Base-by-base conservation (phyloP, 2,329 filamentous ascomycete species). In the Anthostomella pinea region DNA sequence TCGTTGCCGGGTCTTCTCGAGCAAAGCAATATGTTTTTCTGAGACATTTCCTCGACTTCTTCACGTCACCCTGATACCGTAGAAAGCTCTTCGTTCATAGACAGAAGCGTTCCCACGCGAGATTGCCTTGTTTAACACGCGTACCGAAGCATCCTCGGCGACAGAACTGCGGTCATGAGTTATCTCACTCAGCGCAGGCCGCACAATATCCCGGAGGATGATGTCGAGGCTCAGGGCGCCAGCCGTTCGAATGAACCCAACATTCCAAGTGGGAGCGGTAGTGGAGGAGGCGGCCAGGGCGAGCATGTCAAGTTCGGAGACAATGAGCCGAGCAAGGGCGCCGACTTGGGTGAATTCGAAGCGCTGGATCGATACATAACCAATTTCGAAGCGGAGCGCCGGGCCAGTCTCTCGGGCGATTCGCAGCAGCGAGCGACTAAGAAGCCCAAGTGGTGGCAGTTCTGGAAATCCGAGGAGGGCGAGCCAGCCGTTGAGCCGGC, bases 391-490 rank as follows among this genome's bases (percentile, higher is more conserved):
- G 44, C 39, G 6, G 53, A 56, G 39, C 51, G 57, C 10, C 32
- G 51, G 11, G 52, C 47, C 4, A 57, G 49, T 11, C 46, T 54
- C 10, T 45, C 41, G 4, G 50, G 48, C 30, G 30, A 28, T 11
- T 32, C 26, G 20, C 22, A 11, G 11, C 7, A 30, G 39, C 28
- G 29, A 20, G 17, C 37, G 38, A n/a, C n/a, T 16, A 63, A 63
- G 55, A 77, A 76, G 65, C 69, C 68, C 53, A 69, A 70, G 42
- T 79, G 73, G 66, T 83, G 72, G 68, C 68, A 75, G 58, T 76
- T 79, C 62, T 79, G 78, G 69, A 64, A 67, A 51, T 58, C 59
- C 6, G 52, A 53, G 33, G 62, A 62, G 10, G 56, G 52, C 17
- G 59, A 45, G 10, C 36, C 55, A 8, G 62, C 65, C 29, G 58